Percentiles rank a stretch among this genome's conserved stretches.
phyloP scores from a whole-genome alignment of 306 rosid species.

The Comarum palustre region DNA sequence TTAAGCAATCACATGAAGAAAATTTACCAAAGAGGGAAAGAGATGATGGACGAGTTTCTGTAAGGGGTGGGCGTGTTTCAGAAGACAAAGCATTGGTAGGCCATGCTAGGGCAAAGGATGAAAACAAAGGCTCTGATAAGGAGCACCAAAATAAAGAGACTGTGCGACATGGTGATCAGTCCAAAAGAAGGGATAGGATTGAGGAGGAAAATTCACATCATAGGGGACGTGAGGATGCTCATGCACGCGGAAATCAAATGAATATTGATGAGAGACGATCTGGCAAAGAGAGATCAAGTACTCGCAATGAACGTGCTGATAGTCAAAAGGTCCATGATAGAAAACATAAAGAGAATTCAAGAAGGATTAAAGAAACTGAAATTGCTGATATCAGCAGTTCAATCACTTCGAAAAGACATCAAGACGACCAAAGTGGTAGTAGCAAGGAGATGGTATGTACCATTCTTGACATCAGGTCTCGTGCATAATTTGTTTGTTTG shows the following conservation, averaged over 20 bases:
- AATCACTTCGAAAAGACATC: slow-evolving; percentile 62
- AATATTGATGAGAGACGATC: slow-evolving; percentile 66
- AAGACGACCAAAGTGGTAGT: slow-evolving; percentile 63
- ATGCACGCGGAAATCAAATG: slow-evolving; percentile 59
- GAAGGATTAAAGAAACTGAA: slow-evolving; percentile 73
- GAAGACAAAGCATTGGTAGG: slow-evolving; percentile 81
- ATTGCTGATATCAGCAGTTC: slow-evolving; percentile 44
- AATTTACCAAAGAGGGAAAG: slow-evolving; percentile 68
- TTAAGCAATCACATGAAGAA: slow-evolving; percentile 78
- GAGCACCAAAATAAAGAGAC: slow-evolving; percentile 69
- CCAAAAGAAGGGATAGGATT: slow-evolving; percentile 72
- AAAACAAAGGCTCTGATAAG: slow-evolving; percentile 64
- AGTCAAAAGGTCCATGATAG: slow-evolving; percentile 61
- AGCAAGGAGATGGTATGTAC: slow-evolving; percentile 78
- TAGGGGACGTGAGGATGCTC: slow-evolving; percentile 70
- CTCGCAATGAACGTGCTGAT: slow-evolving; percentile 72
- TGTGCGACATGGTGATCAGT: slow-evolving; percentile 59
- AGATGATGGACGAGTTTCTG: slow-evolving; percentile 70
- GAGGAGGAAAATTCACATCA: slow-evolving; percentile 65
- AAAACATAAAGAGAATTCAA: slow-evolving; percentile 63
- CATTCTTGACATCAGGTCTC: slow-evolving; percentile 32
- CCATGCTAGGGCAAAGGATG: slow-evolving; percentile 68
- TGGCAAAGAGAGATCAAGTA: slow-evolving; percentile 72
- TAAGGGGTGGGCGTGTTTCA: slow-evolving; percentile 66
- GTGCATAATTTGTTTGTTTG: slow-evolving; percentile 14